Base-by-base conservation (phyloP, 192 early-diverging fungal species). In the Mortierella claussenii region DNA sequence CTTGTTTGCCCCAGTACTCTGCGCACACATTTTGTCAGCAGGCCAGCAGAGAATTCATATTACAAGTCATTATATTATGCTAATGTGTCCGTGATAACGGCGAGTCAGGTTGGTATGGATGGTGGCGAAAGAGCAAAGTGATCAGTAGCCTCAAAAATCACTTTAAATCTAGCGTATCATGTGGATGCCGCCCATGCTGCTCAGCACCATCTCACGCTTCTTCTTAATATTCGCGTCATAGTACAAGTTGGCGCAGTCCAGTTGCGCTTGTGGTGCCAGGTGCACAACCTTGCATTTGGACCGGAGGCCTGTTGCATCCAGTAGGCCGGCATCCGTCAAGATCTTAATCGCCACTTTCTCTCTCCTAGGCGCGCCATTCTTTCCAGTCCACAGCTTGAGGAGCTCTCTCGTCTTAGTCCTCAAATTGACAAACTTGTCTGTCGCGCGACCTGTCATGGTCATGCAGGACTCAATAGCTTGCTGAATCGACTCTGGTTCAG, bases 351-450 rank as follows among this genome's bases (percentile, higher is more conserved):
- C 43, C 4, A 67, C 65, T 53, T 76, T 76, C 44, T 76, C 73
- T 26, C 73, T 28, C 31, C 64, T 60, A 36, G 73, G 58, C 27
- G 36, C 45, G 26, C 62, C 73, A 11, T 32, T 49, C 24, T 52
- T 67, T 26, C 73, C 73, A 2, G 73, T 76, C 73, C 73, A 76
- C 5, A 76, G 40, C 40, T 76, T 76, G 18, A 76, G 64, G 8
- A 67, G 40, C 59, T 76, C 73, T 2, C 73, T 58, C 11, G 73
- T 76, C 52, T 76, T 76, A 2, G 73, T 76, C 27, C 73, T 58
- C 21, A 76, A 45, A 37, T 76, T 76, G 18, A 76, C 73, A 62
- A 76, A 76, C 58, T 60, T 76, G 53, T 76, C 73, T 4, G 73
- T 76, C 12, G 51, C 34, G 31, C 73, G 73, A 2, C 73, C 73